Evolutionary conservation across 208 protist genomes (phyloP).

Genomic region (Trichomonas vaginalis): DNA sequence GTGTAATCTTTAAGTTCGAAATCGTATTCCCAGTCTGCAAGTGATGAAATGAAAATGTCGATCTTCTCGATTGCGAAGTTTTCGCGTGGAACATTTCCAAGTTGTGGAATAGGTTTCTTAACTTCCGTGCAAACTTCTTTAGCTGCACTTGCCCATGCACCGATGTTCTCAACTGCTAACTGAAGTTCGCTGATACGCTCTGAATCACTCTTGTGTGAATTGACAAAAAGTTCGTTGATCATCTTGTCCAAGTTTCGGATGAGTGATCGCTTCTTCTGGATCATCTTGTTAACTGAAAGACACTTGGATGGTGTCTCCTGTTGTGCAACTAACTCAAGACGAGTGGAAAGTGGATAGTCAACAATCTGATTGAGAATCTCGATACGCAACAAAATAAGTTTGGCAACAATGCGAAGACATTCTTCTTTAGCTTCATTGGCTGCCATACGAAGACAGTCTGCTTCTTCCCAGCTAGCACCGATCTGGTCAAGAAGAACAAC

Average conservation of each 20-base stretch:
- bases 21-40: background rate
- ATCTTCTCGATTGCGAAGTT: background rate
- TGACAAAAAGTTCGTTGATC: background rate
- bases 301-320: background rate
- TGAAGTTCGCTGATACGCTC: background rate
- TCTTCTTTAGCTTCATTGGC: background rate
- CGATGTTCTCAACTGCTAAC: background rate
- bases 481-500: background rate
- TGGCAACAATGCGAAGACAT: background rate
- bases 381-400: background rate
- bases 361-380: background rate
- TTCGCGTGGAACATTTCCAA: background rate
- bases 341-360: background rate
- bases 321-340: background rate
- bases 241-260: background rate
- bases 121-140: background rate
- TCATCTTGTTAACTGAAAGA: background rate
- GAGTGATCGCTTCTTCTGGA: background rate
- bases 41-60: background rate
- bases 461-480: background rate
- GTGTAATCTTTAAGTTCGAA: background rate
- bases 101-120: background rate
- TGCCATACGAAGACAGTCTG: background rate
- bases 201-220: background rate
- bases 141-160: background rate